Evolutionary conservation across 2,329 filamentous ascomycete genomes (phyloP), one percentile per base, ranked within the genome.

Genomic region (Paradendryphiella salina): DNA sequence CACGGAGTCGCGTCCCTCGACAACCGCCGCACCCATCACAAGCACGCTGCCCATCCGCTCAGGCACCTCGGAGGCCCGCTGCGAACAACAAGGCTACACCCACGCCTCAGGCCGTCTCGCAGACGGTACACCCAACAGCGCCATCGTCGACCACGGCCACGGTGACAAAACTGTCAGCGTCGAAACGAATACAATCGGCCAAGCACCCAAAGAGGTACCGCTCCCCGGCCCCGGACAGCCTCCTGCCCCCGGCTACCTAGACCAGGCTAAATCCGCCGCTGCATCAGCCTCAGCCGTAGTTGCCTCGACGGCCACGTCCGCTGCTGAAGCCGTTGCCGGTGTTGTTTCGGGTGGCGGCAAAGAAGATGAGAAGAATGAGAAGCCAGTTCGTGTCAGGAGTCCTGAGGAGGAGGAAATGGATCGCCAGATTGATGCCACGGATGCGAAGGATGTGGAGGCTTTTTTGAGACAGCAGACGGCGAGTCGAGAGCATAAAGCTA

Each of bases 151-250:
- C 44, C 73, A 78, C 50, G 75, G 74, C 11, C 61, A 75, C 52
- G 76, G 77, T 42, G 76, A 77, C 49, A 75, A 74, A 58, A 75
- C 74, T 11, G 66, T 69, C 7, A 73, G 76, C 5, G 77, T 79
- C 71, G 78, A 80, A 55, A 75, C 78, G 11, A 63, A 64, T 43
- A 80, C 77, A 9, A 71, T 80, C 20, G 76, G 77, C 3, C 78
- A 80, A 58, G 77, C 77, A 40, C 74, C 76, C 7, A 80, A 80
- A 60, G 76, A 79, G 40, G 73, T 75, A 28, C 68, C 74, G 0
- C 60, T 75, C 29, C 61, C 63, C 3, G 63, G 66, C 42, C 64
- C 65, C 8, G 64, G 70, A 41, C 66, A 75, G 31, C 59, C 61
- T 1, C 51, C 65, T 6, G 66, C 67, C n/a, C 67, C 70, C 17